These are phyloP conservation scores for Cryptococcus sp. DNA, from an alignment of 1,284 basidiomycete species.

Conservation along the genomic window DNA sequence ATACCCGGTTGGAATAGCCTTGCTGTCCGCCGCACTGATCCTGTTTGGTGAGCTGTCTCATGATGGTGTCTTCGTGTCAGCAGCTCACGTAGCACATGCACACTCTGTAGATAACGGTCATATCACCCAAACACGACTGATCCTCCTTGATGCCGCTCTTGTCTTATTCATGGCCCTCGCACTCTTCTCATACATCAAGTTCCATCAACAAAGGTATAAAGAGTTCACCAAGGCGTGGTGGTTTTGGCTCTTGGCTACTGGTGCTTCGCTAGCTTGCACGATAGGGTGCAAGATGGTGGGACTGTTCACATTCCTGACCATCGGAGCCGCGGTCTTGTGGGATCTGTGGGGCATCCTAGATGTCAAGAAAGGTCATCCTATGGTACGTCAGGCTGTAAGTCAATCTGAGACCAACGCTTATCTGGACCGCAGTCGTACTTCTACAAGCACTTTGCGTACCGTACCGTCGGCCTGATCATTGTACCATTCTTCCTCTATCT, in stretches of 20 bases:
- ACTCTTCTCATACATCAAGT: slow-evolving; percentile 92
- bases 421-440: slow-evolving; percentile 60
- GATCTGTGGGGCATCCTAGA: slow-evolving; percentile 97
- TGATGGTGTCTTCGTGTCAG: background rate
- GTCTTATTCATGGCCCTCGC: slow-evolving; percentile 96
- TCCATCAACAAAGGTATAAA: slow-evolving; percentile 91
- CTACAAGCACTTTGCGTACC: slow-evolving; percentile 82
- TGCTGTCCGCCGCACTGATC: slow-evolving; percentile 82
- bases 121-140: slow-evolving; percentile 90
- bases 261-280: slow-evolving; percentile 89
- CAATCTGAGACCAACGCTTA: slow-evolving; percentile 5
- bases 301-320: slow-evolving; percentile 82
- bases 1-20: slow-evolving; percentile 83
- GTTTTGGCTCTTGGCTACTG: slow-evolving; percentile 89
- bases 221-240: slow-evolving; percentile 90
- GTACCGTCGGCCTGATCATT: slow-evolving; percentile 82
- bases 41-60: slow-evolving; percentile 70
- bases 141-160: slow-evolving; percentile 89
- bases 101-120: slow-evolving; percentile 82
- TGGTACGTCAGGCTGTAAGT: slow-evolving; percentile 61
- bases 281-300: slow-evolving; percentile 99
- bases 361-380: slow-evolving; percentile 69
- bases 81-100: background rate
- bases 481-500: slow-evolving; percentile 89
- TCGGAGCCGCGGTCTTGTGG: slow-evolving; percentile 87